Evolutionary conservation across 148 eudicot genomes (phyloP).

Genomic region (Camellia sinensis): DNA sequence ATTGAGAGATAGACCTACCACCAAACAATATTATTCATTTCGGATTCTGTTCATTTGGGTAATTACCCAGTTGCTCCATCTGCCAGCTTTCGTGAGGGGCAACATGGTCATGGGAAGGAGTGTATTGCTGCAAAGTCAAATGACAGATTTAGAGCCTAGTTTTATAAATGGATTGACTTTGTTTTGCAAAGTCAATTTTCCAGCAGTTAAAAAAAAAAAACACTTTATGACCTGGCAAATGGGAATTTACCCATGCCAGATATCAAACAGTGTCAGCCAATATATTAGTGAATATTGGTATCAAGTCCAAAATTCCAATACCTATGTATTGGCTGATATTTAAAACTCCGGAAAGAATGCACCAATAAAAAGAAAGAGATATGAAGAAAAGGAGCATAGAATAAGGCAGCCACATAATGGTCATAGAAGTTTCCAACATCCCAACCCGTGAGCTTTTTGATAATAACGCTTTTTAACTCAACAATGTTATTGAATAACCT

Average conservation of each 20-base stretch:
- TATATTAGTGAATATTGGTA: no score
- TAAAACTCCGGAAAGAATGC: neutral
- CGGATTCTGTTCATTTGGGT: constrained; percentile 47
- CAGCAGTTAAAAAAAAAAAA: neutral
- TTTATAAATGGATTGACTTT: neutral
- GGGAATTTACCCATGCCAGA: neutral
- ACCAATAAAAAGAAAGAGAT: neutral
- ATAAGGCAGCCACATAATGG: neutral
- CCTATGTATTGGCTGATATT: no score
- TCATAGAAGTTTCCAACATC: neutral
- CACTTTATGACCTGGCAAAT: neutral
- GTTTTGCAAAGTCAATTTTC: neutral
- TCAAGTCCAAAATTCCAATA: no score
- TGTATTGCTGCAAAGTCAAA: constrained; percentile 53
- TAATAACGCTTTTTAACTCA: neutral
- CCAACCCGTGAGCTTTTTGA: neutral
- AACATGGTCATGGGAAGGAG: constrained; percentile 59
- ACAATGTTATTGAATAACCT: neutral
- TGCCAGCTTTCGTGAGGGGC: constrained; percentile 94
- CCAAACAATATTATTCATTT: constrained; percentile 27
- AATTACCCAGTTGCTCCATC: constrained; percentile 65
- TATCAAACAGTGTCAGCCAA: no score
- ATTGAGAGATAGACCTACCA: constrained; percentile 31
- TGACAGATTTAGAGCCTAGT: constrained; percentile 1
- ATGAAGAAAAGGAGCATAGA: neutral